These are phyloP conservation scores for Tulasnella sp. DNA, from an alignment of 768 basidiomycete species.

Conservation along the genomic window DNA sequence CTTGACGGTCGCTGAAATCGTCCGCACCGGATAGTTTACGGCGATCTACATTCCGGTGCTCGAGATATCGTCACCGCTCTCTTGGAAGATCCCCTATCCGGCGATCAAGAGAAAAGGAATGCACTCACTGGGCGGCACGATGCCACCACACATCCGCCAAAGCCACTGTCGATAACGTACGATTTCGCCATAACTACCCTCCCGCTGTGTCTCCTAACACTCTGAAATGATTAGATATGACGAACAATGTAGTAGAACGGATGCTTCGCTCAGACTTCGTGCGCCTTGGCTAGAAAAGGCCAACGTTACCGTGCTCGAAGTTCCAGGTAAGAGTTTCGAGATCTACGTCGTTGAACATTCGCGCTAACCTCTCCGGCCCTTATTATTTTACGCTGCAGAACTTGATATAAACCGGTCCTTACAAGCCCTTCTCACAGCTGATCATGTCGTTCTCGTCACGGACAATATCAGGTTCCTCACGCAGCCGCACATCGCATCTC, in stretches of 20 bases:
- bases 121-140: slow-evolving; percentile 7
- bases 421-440: not conserved
- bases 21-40: not conserved
- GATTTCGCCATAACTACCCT: not conserved
- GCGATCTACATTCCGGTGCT: not conserved
- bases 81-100: slow-evolving; percentile 13
- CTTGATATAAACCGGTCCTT: not conserved
- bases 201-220: not conserved
- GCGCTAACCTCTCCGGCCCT: no score
- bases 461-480: slow-evolving; percentile 10
- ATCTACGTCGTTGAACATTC: no score
- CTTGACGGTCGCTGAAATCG: not conserved
- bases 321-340: not conserved
- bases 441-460: slow-evolving; percentile 8
- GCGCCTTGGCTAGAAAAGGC: not conserved
- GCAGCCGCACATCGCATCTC: not conserved
- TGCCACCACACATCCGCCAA: not conserved
- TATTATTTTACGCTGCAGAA: no score
- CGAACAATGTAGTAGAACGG: not conserved
- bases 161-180: not conserved
- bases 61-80: slow-evolving; percentile 11
- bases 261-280: not conserved
- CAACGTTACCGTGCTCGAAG: not conserved
- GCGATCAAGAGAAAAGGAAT: slow-evolving; percentile 7
- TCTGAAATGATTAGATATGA: not conserved